Evolutionary conservation across 352 stramenopile species (phyloP).

Genomic region (Phytophthora niederhauseri): DNA sequence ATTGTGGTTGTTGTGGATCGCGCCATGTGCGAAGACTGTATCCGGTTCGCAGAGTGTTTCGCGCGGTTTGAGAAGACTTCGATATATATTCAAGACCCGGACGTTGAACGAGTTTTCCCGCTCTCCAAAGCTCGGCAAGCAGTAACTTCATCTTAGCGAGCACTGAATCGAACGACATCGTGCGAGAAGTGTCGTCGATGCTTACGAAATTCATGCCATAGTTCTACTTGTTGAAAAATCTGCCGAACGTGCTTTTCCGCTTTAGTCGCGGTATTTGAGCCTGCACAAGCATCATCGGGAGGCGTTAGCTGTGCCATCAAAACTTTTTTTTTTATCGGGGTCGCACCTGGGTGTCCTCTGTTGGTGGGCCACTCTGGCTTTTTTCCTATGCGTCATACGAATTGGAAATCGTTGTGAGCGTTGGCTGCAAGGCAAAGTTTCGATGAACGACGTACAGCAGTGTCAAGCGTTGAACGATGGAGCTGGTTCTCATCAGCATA

Average conservation of each 20-base stretch:
- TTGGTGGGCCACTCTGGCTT: too few relatives aligned
- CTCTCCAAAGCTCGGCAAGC: conserved; percentile 1
- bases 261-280: conserved; percentile 26
- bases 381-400: too few relatives aligned
- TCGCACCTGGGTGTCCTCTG: too few relatives aligned
- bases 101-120: conserved; percentile 50
- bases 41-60: conserved; percentile 60
- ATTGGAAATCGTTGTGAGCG: too few relatives aligned
- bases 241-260: conserved; percentile 26
- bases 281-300: background rate
- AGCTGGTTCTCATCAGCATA: background rate
- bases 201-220: background rate
- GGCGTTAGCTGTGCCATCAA: background rate
- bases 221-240: too few relatives aligned
- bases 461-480: background rate
- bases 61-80: conserved; percentile 43
- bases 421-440: background rate
- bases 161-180: background rate
- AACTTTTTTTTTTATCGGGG: too few relatives aligned
- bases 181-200: background rate
- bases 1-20: conserved; percentile 70
- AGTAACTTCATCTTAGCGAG: background rate
- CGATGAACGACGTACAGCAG: background rate
- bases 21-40: conserved; percentile 79
- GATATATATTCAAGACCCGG: conserved; percentile 63